Evolutionary conservation across 129 eudicot genomes (phyloP).

Genomic region (Pulicaria dysenterica): DNA sequence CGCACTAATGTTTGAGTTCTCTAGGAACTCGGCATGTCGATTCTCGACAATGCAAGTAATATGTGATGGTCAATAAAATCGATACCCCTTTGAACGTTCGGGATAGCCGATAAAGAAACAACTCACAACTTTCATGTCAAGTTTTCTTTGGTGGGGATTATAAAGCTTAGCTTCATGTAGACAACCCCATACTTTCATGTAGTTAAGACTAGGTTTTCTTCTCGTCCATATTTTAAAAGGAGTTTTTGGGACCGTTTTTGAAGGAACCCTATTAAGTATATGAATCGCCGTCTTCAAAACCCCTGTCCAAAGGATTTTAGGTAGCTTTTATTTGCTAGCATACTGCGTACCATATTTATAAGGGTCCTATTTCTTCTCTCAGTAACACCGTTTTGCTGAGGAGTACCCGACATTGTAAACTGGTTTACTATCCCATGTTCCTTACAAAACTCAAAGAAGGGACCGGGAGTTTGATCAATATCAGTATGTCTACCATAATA

Average conservation of each 20-base stretch:
- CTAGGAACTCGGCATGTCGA: background rate
- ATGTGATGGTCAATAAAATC: background rate
- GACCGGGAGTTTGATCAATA: background rate
- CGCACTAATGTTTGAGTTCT: background rate
- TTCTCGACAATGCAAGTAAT: background rate
- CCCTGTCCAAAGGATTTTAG: background rate
- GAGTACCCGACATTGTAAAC: background rate
- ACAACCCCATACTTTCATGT: background rate
- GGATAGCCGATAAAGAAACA: background rate
- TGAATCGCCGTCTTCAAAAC: background rate
- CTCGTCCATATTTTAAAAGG: background rate
- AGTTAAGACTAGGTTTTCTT: background rate
- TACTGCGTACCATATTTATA: background rate
- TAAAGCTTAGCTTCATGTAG: background rate
- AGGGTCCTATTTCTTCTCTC: background rate
- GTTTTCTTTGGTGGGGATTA: background rate
- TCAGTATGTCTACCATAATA: conserved; percentile 3
- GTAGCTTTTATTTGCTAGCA: background rate
- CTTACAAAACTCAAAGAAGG: background rate
- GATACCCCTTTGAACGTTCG: background rate
- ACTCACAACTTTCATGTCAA: background rate
- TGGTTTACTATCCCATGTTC: background rate
- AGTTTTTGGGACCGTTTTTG: background rate
- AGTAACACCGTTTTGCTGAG: background rate
- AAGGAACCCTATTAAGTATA: background rate